Percentiles rank a stretch among this genome's conserved stretches.
These are phyloP conservation scores for Boeremia lycopersici DNA, from an alignment of 2,329 filamentous ascomycete species.

Conservation along the genomic window DNA sequence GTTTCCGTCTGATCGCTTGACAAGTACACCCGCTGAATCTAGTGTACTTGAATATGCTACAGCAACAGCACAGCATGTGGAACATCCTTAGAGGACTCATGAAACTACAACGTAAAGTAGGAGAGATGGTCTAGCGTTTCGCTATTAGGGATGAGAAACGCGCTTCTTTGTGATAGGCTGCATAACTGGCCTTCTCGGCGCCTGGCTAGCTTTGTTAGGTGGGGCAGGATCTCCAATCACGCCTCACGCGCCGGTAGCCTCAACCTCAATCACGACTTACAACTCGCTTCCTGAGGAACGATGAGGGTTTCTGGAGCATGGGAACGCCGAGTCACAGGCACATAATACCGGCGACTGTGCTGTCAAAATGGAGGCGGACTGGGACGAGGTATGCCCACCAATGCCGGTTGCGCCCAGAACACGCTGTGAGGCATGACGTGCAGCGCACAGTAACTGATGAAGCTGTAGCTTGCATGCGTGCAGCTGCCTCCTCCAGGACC, in stretches of 20 bases:
- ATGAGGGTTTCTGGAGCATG: slow-evolving; percentile 35
- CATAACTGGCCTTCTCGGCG: neutral
- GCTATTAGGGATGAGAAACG: too few species aligned
- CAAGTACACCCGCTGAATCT: too few species aligned
- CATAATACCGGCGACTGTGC: slow-evolving; percentile 30
- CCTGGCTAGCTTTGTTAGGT: slow-evolving; percentile 11
- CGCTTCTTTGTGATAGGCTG: too few species aligned
- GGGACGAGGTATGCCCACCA: slow-evolving; percentile 53
- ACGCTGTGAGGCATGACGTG: neutral
- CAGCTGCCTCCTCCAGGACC: slow-evolving; percentile 77
- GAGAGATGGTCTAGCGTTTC: too few species aligned
- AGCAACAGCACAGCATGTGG: too few species aligned
- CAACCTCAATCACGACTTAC: slow-evolving; percentile 26
- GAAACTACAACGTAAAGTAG: too few species aligned
- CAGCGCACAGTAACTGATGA: slow-evolving; percentile 17
- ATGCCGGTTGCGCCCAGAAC: slow-evolving; percentile 4
- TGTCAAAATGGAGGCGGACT: slow-evolving; percentile 58
- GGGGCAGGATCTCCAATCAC: slow-evolving; percentile 11
- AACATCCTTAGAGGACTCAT: too few species aligned
- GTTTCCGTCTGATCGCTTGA: too few species aligned
- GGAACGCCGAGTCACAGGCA: slow-evolving; percentile 22
- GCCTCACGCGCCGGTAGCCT: slow-evolving; percentile 31
- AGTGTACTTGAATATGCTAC: too few species aligned
- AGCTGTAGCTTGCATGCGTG: slow-evolving; percentile 74
- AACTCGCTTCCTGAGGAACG: slow-evolving; percentile 25